These are phyloP conservation scores for Ceratocystis harringtonii DNA, from an alignment of 2,329 filamentous ascomycete species.

Conservation along the genomic window DNA sequence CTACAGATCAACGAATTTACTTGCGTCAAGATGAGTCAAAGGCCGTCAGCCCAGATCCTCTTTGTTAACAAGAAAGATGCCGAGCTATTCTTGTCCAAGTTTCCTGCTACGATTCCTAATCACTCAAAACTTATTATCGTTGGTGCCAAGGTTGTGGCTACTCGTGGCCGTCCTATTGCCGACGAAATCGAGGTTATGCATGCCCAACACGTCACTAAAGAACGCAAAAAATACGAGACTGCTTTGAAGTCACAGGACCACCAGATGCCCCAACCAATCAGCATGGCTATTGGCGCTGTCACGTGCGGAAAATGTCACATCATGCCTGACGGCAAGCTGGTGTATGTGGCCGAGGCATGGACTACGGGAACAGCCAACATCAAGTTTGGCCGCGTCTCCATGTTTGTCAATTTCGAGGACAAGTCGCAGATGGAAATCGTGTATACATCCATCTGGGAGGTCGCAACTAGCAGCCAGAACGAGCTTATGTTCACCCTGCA, in stretches of 20 bases:
- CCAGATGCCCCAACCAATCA: slow-evolving; percentile 18
- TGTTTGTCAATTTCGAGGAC: slow-evolving; percentile 28
- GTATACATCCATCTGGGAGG: slow-evolving; percentile 33
- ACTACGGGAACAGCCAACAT: slow-evolving; percentile 25
- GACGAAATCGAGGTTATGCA: slow-evolving; percentile 21
- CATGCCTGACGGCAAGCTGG: slow-evolving; percentile 23
- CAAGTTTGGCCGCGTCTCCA: slow-evolving; percentile 30
- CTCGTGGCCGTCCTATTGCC: slow-evolving; percentile 25
- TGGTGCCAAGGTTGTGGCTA: slow-evolving; percentile 22
- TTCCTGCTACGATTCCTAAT: slow-evolving; percentile 6
- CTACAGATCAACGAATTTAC: slow-evolving; percentile 31
- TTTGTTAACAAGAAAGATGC: slow-evolving; percentile 31
- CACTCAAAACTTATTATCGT: slow-evolving; percentile 25
- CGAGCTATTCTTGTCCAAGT: slow-evolving; percentile 27
- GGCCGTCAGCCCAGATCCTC: slow-evolving; percentile 27
- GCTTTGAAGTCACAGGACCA: slow-evolving; percentile 17
- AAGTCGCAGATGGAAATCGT: slow-evolving; percentile 32
- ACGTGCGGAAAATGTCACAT: slow-evolving; percentile 37
- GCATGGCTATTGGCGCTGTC: slow-evolving; percentile 20
- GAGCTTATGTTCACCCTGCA: slow-evolving; percentile 36
- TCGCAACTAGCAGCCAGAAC: slow-evolving; percentile 26
- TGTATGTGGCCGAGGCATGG: slow-evolving; percentile 31
- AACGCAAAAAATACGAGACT: slow-evolving; percentile 18
- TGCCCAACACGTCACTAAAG: slow-evolving; percentile 19
- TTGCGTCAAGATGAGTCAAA: slow-evolving; percentile 29